These are phyloP conservation scores for Acrocalymma vagum DNA, from an alignment of 2,329 filamentous ascomycete species.

Conservation along the genomic window DNA sequence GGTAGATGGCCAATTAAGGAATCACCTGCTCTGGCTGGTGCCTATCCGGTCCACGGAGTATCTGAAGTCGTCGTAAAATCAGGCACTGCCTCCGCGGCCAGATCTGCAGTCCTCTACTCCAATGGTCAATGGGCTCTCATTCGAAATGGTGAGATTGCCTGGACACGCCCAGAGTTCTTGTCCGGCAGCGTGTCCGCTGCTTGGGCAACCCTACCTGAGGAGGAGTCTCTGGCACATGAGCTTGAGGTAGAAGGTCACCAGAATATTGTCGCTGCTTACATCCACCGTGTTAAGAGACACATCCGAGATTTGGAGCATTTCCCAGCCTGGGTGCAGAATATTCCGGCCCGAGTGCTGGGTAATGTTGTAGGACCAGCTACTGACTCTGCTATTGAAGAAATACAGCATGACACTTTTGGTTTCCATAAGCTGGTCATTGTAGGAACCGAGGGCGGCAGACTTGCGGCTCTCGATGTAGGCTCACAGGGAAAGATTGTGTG, in stretches of 20 bases:
- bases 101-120: conserved; percentile 73
- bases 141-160: conserved; percentile 81
- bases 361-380: conserved; percentile 64
- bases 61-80: conserved; percentile 84
- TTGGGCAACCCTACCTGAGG: conserved; percentile 79
- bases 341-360: conserved; percentile 74
- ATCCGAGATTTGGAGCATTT: conserved; percentile 78
- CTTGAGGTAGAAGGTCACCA: conserved; percentile 87
- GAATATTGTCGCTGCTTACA: conserved; percentile 81
- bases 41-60: conserved; percentile 69
- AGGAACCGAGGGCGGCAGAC: conserved; percentile 78
- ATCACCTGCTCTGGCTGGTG: conserved; percentile 37
- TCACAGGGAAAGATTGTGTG: conserved; percentile 78
- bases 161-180: conserved; percentile 84
- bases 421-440: conserved; percentile 87
- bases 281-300: conserved; percentile 86
- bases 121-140: conserved; percentile 82
- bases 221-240: conserved; percentile 78
- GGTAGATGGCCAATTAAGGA: conserved; percentile 73
- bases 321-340: conserved; percentile 73
- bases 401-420: conserved; percentile 80
- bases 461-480: conserved; percentile 82
- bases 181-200: conserved; percentile 80
- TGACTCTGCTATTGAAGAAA: conserved; percentile 59
- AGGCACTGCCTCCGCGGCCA: conserved; percentile 74